A percentile compares a stretch with the other conserved stretches of the same genome.
Evolutionary conservation across 1,284 basidiomycete genomes (phyloP).

Genomic region (Tylopilus sp.): DNA sequence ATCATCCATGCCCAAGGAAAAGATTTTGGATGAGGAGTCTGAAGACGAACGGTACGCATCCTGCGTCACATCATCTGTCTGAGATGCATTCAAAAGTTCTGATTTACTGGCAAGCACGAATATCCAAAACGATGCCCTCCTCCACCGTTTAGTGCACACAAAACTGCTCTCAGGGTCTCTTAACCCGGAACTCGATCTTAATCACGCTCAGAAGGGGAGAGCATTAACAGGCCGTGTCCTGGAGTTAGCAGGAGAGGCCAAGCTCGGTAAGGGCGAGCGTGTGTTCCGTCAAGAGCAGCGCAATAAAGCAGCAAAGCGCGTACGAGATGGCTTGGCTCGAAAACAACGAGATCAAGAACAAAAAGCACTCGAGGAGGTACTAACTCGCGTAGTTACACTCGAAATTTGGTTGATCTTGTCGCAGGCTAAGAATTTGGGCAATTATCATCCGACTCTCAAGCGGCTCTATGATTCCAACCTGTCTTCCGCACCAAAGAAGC

Average conservation of each 20-base stretch:
- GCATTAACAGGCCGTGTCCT: constrained; percentile 70
- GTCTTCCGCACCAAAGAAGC: constrained; percentile 36
- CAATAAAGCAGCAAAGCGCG: constrained; percentile 62
- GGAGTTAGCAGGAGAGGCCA: constrained; percentile 61
- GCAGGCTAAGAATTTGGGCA: constrained; percentile 74
- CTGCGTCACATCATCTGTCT: not conserved
- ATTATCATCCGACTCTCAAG: constrained; percentile 75
- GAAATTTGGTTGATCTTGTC: constrained; percentile 6
- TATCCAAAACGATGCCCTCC: constrained; percentile 66
- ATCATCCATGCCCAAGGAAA: constrained; percentile 33
- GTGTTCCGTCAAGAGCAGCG: constrained; percentile 55
- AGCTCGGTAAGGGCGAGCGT: constrained; percentile 69
- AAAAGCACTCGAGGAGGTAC: constrained; percentile 63
- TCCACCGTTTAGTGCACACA: constrained; percentile 75
- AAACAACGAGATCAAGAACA: constrained; percentile 56
- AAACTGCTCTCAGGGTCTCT: constrained; percentile 69
- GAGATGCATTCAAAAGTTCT: not conserved
- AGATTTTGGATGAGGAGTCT: constrained; percentile 48
- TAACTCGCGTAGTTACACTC: not conserved
- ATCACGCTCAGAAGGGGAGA: constrained; percentile 62
- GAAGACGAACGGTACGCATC: constrained; percentile 32
- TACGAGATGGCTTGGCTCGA: constrained; percentile 61
- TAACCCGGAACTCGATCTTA: constrained; percentile 55
- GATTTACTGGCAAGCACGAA: constrained; percentile 50
- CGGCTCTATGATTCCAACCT: constrained; percentile 50